These are phyloP conservation scores for Bacterosira constricta DNA, from an alignment of 108 stramenopile species.

Conservation along the genomic window DNA sequence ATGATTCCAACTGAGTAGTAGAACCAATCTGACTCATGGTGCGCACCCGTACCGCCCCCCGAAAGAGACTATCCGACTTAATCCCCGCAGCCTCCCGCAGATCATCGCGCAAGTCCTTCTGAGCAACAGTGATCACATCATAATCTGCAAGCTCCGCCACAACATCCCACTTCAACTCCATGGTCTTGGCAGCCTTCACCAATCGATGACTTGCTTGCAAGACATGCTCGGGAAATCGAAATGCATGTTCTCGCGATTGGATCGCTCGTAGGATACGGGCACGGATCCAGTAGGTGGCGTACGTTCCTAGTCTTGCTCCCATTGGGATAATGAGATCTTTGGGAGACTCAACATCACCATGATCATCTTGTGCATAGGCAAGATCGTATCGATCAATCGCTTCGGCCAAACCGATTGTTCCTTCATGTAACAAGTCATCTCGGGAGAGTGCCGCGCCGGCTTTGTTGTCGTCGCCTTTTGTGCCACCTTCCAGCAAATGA, in stretches of 20 bases:
- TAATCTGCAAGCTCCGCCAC: conserved; percentile 27
- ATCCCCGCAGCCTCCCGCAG: conserved; percentile 37
- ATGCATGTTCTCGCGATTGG: conserved; percentile 78
- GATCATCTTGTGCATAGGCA: conserved; percentile 5
- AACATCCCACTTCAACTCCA: conserved; percentile 60
- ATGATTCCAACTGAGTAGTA: conserved; percentile 34
- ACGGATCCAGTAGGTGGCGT: conserved; percentile 94
- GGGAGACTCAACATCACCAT: not conserved
- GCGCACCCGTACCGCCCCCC: conserved; percentile 41
- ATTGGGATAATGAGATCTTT: not conserved
- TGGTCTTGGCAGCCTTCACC: conserved; percentile 56
- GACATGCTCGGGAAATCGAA: conserved; percentile 73
- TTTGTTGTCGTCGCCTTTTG: not conserved
- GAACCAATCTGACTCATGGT: conserved; percentile 24
- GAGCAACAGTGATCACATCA: conserved; percentile 21
- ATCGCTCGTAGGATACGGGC: conserved; percentile 87
- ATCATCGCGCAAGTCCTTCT: conserved; percentile 40
- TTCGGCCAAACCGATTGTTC: conserved; percentile 85
- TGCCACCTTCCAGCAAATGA: not conserved
- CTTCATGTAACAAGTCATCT: conserved; percentile 94
- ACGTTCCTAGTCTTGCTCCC: conserved; percentile 87
- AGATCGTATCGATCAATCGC: conserved; percentile 92
- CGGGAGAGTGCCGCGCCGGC: conserved; percentile 44
- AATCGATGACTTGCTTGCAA: conserved; percentile 57
- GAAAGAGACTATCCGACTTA: conserved; percentile 29